Base-by-base conservation (phyloP, 257 asterid species). In the Paulownia fortunei region DNA sequence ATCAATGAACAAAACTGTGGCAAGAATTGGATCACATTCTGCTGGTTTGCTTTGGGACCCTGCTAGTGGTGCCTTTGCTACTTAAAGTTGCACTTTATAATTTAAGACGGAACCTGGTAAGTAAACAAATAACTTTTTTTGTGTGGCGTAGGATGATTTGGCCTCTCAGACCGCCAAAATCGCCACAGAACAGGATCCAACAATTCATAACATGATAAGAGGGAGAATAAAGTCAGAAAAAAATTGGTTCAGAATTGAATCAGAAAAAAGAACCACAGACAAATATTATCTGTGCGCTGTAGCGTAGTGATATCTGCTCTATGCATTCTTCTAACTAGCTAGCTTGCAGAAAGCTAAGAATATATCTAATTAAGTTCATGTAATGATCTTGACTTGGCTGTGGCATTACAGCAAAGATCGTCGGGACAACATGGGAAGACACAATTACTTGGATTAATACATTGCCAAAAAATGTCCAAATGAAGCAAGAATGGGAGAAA, bases 101-200 rank as follows among this genome's bases (percentile, higher is more conserved):
- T 49, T 72, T 56, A 79, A 44, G 65, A 11, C 64, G 16, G 34
- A 41, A 51, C 56, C 73, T n/a, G n/a, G n/a, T n/a, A n/a, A n/a
- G n/a, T n/a, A n/a, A n/a, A n/a, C n/a, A n/a, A n/a, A n/a, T n/a
- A n/a, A n/a, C n/a, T n/a, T n/a, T n/a, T n/a, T 49, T 69, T 34
- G 54, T 76, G 82, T 82, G 88, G 84, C 75, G 11, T 52, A 55
- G 42, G 65, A 75, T 77, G 62, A 64, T 70, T 82, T 63, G 72
- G 30, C 55, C 74, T 65, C 69, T 37, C 18, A 61, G 46, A 72
- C 82, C 72, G 73, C 70, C 82, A 56, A 78, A 74, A 72, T 81
- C 54, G 64, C 79, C 72, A 56, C 27, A 42, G 36, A 77, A 36
- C 42, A 52, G n/a, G 76, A 51, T 76, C 56, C 18, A 49, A 30